phyloP scores from a whole-genome alignment of 176 grass and related monocot genomes.

The Eremochloa ophiuroides region DNA sequence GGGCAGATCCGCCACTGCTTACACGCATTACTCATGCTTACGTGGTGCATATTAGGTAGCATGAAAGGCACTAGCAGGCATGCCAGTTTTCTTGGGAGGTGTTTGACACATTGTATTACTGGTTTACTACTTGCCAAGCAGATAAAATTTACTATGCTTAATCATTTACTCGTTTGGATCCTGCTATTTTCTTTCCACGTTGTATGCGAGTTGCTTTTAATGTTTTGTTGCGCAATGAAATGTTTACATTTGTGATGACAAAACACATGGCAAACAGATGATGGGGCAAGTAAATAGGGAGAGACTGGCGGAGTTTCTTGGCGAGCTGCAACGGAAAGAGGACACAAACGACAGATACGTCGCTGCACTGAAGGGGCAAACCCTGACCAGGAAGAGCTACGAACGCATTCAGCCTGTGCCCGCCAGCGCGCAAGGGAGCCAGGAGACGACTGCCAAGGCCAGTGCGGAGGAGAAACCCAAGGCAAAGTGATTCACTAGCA shows the following conservation, averaged over 20 bases:
- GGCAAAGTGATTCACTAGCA: slow-evolving; percentile 41
- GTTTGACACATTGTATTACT: neutral
- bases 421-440: slow-evolving; percentile 18
- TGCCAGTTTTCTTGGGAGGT: neutral
- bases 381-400: slow-evolving; percentile 74
- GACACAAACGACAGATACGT: slow-evolving; percentile 81
- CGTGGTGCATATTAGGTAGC: neutral
- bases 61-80: neutral
- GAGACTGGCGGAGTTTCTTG: slow-evolving; percentile 89
- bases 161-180: neutral
- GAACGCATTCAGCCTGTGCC: slow-evolving; percentile 70
- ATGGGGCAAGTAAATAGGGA: slow-evolving; percentile 93
- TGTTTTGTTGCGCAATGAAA: neutral
- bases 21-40: neutral
- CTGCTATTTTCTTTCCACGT: neutral
- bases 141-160: neutral
- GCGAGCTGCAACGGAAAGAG: slow-evolving; percentile 81
- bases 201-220: neutral
- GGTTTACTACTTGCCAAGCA: neutral
- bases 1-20: too few species aligned
- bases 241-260: neutral
- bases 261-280: slow-evolving; percentile 40
- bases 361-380: slow-evolving; percentile 88
- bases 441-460: slow-evolving; percentile 24
- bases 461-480: slow-evolving; percentile 38